Base-by-base conservation (phyloP, 768 basidiomycete species). In the Dacryopinax spathularia region DNA sequence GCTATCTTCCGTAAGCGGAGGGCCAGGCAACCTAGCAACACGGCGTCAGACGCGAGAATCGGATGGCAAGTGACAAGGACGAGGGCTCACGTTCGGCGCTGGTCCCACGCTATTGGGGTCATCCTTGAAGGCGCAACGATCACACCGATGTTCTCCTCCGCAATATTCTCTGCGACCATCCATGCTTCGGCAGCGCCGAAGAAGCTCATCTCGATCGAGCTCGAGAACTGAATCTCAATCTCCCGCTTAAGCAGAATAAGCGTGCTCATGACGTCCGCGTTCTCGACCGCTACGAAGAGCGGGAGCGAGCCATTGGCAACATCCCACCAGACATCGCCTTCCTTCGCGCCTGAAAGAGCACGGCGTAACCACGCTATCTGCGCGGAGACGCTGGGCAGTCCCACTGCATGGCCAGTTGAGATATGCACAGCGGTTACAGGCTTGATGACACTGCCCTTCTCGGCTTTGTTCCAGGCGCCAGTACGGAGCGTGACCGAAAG, bases 101-200 rank as follows among this genome's bases (percentile, higher is more conserved):
- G 73, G 67, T 87, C 86, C 91, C 91, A 96, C 6, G 69, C 62
- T 29, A 70, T 68, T 0, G 93, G 92, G 77, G 86, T 90, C 4
- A 89, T 79, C 61, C 89, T 75, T 1, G 84, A 76, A 12, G 86
- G 85, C 4, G 77, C 73, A 25, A 90, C 68, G 66, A 94, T 82
- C 33, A 93, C 82, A 22, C 89, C 88, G 39, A 91, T 76, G 16
- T 79, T 75, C 1, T 15, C 39, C 16, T 77, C 75, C 0, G 83
- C 86, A 29, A 94, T 79, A 66, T 90, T 81, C 62, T 82, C 77
- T 0, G 89, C 91, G 29, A 94, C 73, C 12, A 89, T 71, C 71
- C 87, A 85, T 0, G 85, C 86, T 68, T 91, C 88, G 1, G 78
- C 74, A 0, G 81, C 89, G 56, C 84, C 82, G 2, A 74, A 67